Conservation (phyloP, 2,329 filamentous ascomycete genomes). For the Colletotrichum tofieldiae region DNA sequence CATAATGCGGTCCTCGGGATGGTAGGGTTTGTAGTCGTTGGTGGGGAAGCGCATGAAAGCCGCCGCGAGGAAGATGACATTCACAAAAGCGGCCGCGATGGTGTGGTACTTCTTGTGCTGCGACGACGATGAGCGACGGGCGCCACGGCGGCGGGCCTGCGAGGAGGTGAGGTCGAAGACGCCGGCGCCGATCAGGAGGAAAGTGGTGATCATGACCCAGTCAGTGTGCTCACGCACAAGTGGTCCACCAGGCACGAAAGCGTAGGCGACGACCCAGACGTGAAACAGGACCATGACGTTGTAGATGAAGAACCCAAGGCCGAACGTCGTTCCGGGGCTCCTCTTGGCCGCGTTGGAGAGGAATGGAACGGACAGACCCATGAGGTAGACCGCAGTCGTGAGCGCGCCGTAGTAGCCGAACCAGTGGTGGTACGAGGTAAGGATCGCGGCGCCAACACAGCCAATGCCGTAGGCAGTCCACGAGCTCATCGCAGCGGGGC, state of each 20-base stretch:
- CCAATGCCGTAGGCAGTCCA: slow-evolving; percentile 87
- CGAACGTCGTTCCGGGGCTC: slow-evolving; percentile 85
- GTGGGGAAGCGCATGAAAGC: slow-evolving; percentile 93
- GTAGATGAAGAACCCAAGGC: slow-evolving; percentile 90
- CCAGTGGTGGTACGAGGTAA: slow-evolving; percentile 88
- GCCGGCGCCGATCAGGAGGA: slow-evolving; percentile 87
- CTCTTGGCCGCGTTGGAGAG: slow-evolving; percentile 84
- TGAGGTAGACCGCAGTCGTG: slow-evolving; percentile 82
- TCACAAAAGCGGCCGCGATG: slow-evolving; percentile 78
- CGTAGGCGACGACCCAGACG: slow-evolving; percentile 98
- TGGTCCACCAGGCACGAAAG: slow-evolving; percentile 95
- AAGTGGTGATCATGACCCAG: slow-evolving; percentile 91
- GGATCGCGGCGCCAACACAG: slow-evolving; percentile 82
- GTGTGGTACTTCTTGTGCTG: slow-evolving; percentile 69
- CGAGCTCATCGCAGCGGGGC: slow-evolving; percentile 78
- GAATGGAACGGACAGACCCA: slow-evolving; percentile 83
- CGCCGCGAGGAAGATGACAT: slow-evolving; percentile 83
- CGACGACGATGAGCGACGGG: slow-evolving; percentile 54
- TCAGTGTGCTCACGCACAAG: slow-evolving; percentile 95
- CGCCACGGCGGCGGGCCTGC: slow-evolving; percentile 59
- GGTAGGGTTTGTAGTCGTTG: slow-evolving; percentile 93
- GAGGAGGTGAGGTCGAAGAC: slow-evolving; percentile 79
- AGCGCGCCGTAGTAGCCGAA: slow-evolving; percentile 90
- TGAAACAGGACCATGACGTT: slow-evolving; percentile 97
- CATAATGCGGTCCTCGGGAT: slow-evolving; percentile 87